Percentiles rank a stretch among this genome's conserved stretches.
These are phyloP conservation scores for Xylaria sp. DNA, from an alignment of 2,329 filamentous ascomycete species.

Conservation along the genomic window DNA sequence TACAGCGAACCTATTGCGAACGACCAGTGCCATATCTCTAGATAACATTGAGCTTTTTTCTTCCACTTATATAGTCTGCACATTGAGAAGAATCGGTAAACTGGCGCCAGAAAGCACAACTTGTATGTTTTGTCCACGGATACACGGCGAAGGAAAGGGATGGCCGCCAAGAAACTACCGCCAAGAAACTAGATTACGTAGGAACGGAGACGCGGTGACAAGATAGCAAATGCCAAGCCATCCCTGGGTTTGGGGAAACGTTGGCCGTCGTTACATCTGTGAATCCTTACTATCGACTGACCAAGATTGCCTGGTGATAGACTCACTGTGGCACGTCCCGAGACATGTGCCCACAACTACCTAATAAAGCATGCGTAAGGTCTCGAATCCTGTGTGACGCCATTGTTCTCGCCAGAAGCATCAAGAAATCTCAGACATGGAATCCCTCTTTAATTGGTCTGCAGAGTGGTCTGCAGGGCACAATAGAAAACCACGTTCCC, in stretches of 20 bases:
- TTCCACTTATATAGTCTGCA: no score
- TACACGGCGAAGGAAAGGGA: not conserved
- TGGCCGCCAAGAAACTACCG: not conserved
- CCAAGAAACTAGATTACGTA: not conserved
- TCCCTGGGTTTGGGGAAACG: not conserved
- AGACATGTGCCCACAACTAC: not conserved
- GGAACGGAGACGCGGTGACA: not conserved
- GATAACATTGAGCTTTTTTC: no score
- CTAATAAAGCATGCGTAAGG: not conserved
- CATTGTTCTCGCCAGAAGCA: not conserved
- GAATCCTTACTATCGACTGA: not conserved
- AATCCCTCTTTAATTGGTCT: not conserved
- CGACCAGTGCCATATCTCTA: no score
- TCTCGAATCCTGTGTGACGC: not conserved
- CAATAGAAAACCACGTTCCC: not conserved
- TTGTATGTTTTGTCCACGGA: not conserved
- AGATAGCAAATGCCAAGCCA: not conserved
- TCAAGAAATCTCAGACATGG: not conserved
- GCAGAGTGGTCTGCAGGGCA: not conserved
- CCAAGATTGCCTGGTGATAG: not conserved
- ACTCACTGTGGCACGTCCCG: not conserved
- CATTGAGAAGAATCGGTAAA: no score
- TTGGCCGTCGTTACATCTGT: not conserved
- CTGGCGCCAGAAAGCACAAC: no score
- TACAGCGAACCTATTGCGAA: no score